Base-by-base conservation (phyloP, 495 filamentous ascomycete species). In the Neurospora tetraspora region DNA sequence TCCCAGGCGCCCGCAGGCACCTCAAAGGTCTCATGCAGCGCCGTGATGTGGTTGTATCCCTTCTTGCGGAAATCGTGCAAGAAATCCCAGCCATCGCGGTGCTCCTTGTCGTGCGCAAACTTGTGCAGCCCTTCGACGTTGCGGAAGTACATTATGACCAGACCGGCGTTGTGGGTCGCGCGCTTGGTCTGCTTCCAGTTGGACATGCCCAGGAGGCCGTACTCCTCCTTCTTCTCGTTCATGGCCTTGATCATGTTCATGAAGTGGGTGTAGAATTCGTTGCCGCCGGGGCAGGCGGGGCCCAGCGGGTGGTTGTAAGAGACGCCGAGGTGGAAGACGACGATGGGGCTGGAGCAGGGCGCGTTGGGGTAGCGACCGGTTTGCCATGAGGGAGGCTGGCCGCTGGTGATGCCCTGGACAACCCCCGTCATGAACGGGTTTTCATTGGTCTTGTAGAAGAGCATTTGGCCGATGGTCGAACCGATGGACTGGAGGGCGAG, bases 91-190 rank as follows among this genome's bases (percentile, higher is more conserved):
- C 76, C 82, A 11, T 78, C 74, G n/a, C 78, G 78, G 74, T 89
- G 87, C 11, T 82, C 18, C 2, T 78, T 59, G 23, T 80, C 81
- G 70, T 87, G 83, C 40, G 88, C 87, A 74, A 87, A 89, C 3
- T 71, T 71, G 74, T 88, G 82, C 20, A 89, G 70, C 39, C 80
- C 82, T 20, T 87, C 85, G 12, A 83, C 70, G 53, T 76, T 72
- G 12, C 81, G 81, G 73, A 88, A 86, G 77, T 89, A 89, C 71
- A 81, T 80, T 1, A 86, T 68, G 1, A 70, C 69, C 70, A 87
- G n/a, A 16, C 70, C 27, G 20, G 71, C 77, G 72, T 86, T 83
- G 71, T 83, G 82, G 9, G 74, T 74, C 0, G 76, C 78, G 5
- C 72, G 65, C 31, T 76, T 73, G 18, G 76, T 78, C 34, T 71